These are phyloP conservation scores for Monilinia vaccinii-corymbosi DNA, from an alignment of 2,329 filamentous ascomycete species.

Conservation along the genomic window DNA sequence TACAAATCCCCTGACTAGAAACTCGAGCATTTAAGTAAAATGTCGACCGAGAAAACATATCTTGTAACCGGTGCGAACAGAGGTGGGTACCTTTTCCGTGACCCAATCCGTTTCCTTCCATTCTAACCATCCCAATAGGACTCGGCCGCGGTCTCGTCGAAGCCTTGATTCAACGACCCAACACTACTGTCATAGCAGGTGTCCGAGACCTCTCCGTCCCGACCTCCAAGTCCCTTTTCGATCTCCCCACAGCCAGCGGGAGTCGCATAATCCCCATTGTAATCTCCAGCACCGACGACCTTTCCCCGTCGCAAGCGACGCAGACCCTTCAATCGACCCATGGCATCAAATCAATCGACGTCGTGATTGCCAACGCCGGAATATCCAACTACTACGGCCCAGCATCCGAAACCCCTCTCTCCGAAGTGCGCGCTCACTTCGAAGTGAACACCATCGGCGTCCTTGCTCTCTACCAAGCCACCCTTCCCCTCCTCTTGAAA, in stretches of 20 bases:
- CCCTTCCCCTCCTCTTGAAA: constrained; percentile 31
- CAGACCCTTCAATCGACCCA: constrained; percentile 25
- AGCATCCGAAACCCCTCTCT: constrained; percentile 29
- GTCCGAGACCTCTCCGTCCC: constrained; percentile 30
- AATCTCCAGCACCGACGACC: constrained; percentile 36
- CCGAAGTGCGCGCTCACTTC: constrained; percentile 33
- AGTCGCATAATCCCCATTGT: constrained; percentile 30
- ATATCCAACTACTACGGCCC: constrained; percentile 30
- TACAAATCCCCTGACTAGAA: background rate
- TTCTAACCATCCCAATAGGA: constrained; percentile 6
- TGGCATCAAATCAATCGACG: constrained; percentile 37
- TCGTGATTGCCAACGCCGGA: constrained; percentile 45
- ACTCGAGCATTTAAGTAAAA: background rate
- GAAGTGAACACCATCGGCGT: constrained; percentile 36
- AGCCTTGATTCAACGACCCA: constrained; percentile 11
- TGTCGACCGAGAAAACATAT: background rate
- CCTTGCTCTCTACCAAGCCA: constrained; percentile 38
- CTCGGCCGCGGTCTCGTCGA: constrained; percentile 30
- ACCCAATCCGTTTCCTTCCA: background rate
- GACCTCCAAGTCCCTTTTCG: constrained; percentile 26
- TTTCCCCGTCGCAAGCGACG: constrained; percentile 31
- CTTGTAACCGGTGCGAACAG: constrained; percentile 33
- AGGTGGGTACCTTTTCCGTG: constrained; percentile 17
- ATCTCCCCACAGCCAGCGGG: constrained; percentile 30
- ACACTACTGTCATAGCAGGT: constrained; percentile 26